Evolutionary conservation across 176 grass and related monocot species (phyloP).

Genomic region (Avena eriantha): DNA sequence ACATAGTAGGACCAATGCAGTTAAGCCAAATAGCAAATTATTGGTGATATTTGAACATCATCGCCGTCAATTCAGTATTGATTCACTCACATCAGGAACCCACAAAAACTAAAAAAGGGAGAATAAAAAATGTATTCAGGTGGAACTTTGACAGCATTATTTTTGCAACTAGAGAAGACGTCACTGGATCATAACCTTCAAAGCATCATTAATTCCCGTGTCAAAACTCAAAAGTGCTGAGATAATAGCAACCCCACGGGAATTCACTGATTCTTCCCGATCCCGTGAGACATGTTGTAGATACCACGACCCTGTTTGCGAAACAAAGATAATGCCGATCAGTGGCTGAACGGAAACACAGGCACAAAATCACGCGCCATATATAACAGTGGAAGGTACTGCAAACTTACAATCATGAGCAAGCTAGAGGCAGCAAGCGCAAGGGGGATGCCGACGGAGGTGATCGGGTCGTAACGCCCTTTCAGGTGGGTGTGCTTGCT

Average conservation of each 20-base stretch:
- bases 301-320: slow-evolving; percentile 51
- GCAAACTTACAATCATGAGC: slow-evolving; percentile 51
- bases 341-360: not conserved
- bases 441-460: slow-evolving; percentile 65
- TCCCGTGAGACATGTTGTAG: slow-evolving; percentile 66
- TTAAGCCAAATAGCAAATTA: slow-evolving; percentile 3
- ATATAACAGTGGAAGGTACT: not conserved
- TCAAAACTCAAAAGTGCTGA: not conserved
- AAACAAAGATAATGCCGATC: slow-evolving; percentile 16
- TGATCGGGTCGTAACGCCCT: slow-evolving; percentile 60
- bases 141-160: slow-evolving; percentile 38
- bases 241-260: not conserved
- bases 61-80: not conserved
- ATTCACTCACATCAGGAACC: slow-evolving; percentile 21
- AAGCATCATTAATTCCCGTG: not conserved
- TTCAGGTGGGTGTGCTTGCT: slow-evolving; percentile 71
- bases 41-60: not conserved
- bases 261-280: slow-evolving; percentile 60
- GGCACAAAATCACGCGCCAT: not conserved
- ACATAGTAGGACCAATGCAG: not conserved
- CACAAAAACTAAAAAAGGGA: slow-evolving; percentile 11
- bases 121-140: not conserved
- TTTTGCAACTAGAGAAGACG: slow-evolving; percentile 32
- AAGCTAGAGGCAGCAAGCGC: slow-evolving; percentile 55
- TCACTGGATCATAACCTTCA: not conserved